phyloP scores from a whole-genome alignment of 352 stramenopile genomes.

The Albugo candida region DNA sequence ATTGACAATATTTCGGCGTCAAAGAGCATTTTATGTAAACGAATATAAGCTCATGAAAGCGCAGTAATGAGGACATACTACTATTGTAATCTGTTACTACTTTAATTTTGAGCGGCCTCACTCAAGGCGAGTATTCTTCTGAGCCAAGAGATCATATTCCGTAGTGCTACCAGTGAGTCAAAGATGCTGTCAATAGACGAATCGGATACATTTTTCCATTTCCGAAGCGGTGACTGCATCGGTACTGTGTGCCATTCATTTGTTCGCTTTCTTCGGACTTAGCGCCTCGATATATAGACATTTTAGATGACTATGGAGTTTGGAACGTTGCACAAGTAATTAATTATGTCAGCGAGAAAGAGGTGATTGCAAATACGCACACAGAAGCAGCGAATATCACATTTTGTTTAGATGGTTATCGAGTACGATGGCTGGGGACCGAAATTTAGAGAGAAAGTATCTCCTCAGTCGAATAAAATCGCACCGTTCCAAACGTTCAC shows the following conservation, averaged over 20 bases:
- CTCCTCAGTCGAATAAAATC: constrained; percentile 29
- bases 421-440: constrained; percentile 43
- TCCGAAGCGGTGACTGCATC: no score
- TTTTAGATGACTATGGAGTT: constrained; percentile 33
- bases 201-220: no score
- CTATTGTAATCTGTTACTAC: no score
- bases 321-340: constrained; percentile 50
- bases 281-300: constrained; percentile 17
- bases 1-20: no score
- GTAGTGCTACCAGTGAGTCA: constrained; percentile 51
- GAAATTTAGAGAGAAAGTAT: constrained; percentile 38
- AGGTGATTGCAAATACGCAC: background rate
- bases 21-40: no score
- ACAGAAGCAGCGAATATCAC: background rate
- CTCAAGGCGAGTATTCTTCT: background rate
- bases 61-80: no score
- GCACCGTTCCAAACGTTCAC: constrained; percentile 63
- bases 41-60: no score
- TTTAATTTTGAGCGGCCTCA: no score
- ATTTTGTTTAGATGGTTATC: constrained; percentile 24
- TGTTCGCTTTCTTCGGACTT: no score
- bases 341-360: constrained; percentile 1
- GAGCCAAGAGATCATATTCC: constrained; percentile 10
- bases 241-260: no score
- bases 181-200: no score